Base-by-base conservation (phyloP, 352 stramenopile genomes). In the Phytopythium helicoides region DNA sequence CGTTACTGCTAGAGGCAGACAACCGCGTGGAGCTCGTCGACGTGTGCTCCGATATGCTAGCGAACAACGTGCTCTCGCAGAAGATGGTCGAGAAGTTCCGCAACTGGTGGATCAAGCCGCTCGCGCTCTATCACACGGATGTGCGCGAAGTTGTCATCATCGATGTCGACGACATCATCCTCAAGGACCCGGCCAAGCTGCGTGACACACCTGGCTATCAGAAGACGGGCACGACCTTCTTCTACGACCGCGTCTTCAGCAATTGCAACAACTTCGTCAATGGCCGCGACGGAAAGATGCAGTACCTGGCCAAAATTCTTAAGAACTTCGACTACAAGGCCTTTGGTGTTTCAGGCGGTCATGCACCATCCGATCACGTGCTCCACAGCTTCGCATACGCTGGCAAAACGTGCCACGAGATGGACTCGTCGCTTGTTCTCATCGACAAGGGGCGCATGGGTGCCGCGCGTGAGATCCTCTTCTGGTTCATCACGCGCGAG, bases 161-260 rank as follows among this genome's bases (percentile, higher is more conserved):
- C 5, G 76, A 87, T 52, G 71, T 76, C 18, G 76, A 84, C 48
- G 76, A 76, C 19, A 55, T 87, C 25, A 52, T 73, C 31, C 41
- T 87, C 26, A 72, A 73, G 38, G 56, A 87, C 36, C 71, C 71
- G 15, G 67, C 70, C 28, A 46, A 60, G 38, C 31, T 84, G 16
- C 64, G 73, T 1, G 42, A 66, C 7, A 56, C 70, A 22, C 54
- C 67, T 2, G 68, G 62, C 31, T 87, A 87, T 60, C 54, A 25
- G 18, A 39, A 16, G 19, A 84, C 66, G 7, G 76, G 73, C 40
- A 83, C 76, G 1, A 73, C 68, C 7, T 87, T 87, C 55, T 87
- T 76, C 65, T 90, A 81, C 62, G 76, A 89, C 53, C 78, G 71
- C 22, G 71, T 86, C 25, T 67, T 76, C 50, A 47, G 45, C 16